phyloP scores from a whole-genome alignment of 257 asterid genomes.

The Nicotiana tomentosiformis region DNA sequence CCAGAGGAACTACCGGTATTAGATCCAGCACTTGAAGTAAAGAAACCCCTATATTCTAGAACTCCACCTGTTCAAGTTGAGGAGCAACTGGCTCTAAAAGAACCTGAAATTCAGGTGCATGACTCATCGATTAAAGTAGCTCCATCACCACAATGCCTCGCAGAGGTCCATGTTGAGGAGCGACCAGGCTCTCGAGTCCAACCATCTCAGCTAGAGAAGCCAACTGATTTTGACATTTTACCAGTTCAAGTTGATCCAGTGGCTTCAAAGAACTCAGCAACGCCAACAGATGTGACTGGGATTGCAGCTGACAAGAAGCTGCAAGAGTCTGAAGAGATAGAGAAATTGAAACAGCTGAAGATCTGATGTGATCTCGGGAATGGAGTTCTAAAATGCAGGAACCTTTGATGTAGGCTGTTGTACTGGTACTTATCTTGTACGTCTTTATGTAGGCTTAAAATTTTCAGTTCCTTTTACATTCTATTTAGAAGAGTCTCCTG shows the following conservation, averaged over 20 bases:
- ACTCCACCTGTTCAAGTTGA: constrained; percentile 15
- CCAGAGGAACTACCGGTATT: constrained; percentile 37
- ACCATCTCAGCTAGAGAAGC: neutral
- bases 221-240: neutral
- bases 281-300: neutral
- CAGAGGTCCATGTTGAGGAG: neutral
- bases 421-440: neutral
- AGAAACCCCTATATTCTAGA: constrained; percentile 21
- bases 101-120: neutral
- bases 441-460: neutral
- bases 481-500: neutral
- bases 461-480: neutral
- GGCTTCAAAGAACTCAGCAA: neutral
- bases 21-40: constrained; percentile 35
- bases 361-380: neutral
- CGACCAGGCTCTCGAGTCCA: neutral
- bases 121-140: neutral
- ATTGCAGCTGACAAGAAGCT: neutral
- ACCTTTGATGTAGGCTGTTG: neutral
- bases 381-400: neutral
- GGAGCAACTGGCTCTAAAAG: neutral
- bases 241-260: constrained; percentile 10
- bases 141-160: neutral
- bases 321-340: neutral
- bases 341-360: neutral